Evolutionary conservation across 345 rosid species (phyloP).

Genomic region (Acer yangbiense): DNA sequence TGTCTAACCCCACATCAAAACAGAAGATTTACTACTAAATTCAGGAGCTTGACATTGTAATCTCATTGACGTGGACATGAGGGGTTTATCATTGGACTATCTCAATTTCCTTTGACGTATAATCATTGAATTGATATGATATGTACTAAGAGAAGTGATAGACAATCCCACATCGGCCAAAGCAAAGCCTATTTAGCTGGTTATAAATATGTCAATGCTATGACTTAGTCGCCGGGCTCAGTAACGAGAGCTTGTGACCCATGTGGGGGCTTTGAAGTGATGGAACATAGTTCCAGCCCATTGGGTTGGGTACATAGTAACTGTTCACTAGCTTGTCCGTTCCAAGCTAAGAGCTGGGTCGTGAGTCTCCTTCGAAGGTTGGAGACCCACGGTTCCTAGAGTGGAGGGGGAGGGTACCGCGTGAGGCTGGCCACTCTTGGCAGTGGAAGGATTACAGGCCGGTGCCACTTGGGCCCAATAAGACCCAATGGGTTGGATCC

Average conservation of each 20-base stretch:
- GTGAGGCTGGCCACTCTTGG: not conserved
- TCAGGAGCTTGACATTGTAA: too few relatives aligned
- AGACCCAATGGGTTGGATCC: not conserved
- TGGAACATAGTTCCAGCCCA: not conserved
- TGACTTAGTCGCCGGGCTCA: accelerated
- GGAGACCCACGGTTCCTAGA: not conserved
- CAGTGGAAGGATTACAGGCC: not conserved
- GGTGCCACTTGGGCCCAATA: not conserved
- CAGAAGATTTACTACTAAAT: too few relatives aligned
- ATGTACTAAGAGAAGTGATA: too few relatives aligned
- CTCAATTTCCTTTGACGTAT: too few relatives aligned
- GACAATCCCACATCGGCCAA: not conserved
- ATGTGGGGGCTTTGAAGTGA: not conserved
- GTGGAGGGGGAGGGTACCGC: not conserved
- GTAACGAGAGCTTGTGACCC: not conserved
- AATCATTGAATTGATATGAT: too few relatives aligned
- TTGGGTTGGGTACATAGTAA: not conserved
- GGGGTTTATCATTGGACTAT: too few relatives aligned
- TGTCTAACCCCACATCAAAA: too few relatives aligned
- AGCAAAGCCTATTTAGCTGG: not conserved
- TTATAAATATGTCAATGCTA: not conserved
- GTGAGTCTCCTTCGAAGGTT: not conserved
- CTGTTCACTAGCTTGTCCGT: not conserved
- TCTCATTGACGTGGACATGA: too few relatives aligned
- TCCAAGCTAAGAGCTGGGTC: not conserved